Conservation (phyloP, 2,329 filamentous ascomycete genomes). For the Aureobasidium sp. region DNA sequence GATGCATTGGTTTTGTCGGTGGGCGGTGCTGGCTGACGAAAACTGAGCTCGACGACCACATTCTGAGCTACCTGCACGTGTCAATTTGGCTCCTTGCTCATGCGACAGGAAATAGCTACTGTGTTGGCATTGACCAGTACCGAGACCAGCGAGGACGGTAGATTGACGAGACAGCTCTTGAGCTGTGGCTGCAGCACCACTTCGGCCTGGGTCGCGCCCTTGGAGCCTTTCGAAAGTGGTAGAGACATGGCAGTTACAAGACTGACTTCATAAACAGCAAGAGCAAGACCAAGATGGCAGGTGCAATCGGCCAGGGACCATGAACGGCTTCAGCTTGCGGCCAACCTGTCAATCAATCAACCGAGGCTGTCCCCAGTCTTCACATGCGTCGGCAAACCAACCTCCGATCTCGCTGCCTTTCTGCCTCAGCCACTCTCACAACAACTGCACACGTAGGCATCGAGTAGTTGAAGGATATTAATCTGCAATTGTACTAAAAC, state of each 20-base stretch:
- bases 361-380: neutral
- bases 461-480: neutral
- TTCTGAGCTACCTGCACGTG: constrained; percentile 70
- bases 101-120: constrained; percentile 41
- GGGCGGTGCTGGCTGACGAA: constrained; percentile 50
- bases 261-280: neutral
- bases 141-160: constrained; percentile 75
- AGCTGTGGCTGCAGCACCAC: constrained; percentile 70
- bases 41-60: constrained; percentile 87
- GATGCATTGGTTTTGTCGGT: constrained; percentile 28
- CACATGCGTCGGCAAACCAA: neutral
- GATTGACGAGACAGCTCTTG: constrained; percentile 90
- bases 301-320: neutral
- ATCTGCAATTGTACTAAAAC: neutral
- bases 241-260: neutral
- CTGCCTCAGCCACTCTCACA: neutral
- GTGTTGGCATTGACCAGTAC: constrained; percentile 84
- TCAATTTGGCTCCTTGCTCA: constrained; percentile 18
- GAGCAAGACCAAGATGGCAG: neutral
- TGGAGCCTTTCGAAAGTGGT: neutral
- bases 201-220: constrained; percentile 47
- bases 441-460: neutral
- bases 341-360: neutral
- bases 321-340: constrained; percentile 1
- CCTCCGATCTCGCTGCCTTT: neutral